Conservation (phyloP, 192 early-diverging fungal species). For the Lobosporangium transversale region DNA sequence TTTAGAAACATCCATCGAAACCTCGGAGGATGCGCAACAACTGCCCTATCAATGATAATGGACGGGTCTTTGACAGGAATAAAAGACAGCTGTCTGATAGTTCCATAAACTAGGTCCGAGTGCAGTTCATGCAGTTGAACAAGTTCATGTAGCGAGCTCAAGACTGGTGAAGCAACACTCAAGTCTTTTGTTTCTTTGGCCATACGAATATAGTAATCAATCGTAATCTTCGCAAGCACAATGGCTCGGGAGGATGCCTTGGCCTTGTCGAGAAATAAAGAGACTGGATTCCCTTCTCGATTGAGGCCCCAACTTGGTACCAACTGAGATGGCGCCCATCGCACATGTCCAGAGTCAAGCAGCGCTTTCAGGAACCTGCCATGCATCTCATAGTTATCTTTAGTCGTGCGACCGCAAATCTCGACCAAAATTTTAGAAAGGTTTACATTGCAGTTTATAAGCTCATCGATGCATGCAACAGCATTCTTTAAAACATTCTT, state of each 20-base stretch:
- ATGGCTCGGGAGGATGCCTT: neutral
- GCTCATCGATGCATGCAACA: neutral
- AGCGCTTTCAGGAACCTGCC: neutral
- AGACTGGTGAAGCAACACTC: neutral
- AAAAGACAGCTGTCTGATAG: neutral
- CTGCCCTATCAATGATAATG: neutral
- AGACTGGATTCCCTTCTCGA: neutral
- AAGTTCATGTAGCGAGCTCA: neutral
- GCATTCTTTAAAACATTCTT: neutral
- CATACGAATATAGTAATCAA: neutral
- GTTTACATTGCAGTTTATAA: neutral
- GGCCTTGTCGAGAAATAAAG: neutral
- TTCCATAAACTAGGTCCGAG: neutral
- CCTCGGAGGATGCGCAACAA: neutral
- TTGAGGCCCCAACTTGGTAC: neutral
- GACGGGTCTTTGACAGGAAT: neutral
- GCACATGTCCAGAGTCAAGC: neutral
- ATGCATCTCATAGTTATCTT: neutral
- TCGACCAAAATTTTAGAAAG: neutral
- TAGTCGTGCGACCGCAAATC: neutral
- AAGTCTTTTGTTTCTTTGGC: neutral
- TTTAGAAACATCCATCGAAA: neutral
- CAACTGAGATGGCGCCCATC: neutral
- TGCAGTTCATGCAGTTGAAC: neutral
- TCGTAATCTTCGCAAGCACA: neutral